Percentiles rank a stretch among this genome's conserved stretches.
These are phyloP conservation scores for Rubus parviflorus DNA, from an alignment of 306 rosid genomes.

Conservation along the genomic window DNA sequence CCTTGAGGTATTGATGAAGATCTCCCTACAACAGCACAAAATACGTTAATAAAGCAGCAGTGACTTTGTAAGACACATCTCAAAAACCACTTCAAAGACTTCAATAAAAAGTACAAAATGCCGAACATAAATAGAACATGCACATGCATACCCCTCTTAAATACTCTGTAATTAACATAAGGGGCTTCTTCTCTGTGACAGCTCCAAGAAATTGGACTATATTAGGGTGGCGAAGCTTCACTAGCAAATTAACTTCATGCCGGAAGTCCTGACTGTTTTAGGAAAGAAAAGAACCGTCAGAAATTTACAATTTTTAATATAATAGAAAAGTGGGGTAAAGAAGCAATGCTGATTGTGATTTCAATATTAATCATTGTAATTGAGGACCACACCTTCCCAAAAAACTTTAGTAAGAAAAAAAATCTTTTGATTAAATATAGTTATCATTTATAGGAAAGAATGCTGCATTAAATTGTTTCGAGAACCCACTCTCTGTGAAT, in stretches of 20 bases:
- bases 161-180: slow-evolving; percentile 92
- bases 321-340: slow-evolving; percentile 5
- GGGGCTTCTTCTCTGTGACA: slow-evolving; percentile 93
- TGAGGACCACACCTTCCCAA: neutral
- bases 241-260: slow-evolving; percentile 92
- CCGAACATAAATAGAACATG: slow-evolving; percentile 14
- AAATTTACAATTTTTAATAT: neutral
- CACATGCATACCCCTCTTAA: slow-evolving; percentile 77
- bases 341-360: slow-evolving; percentile 9
- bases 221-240: slow-evolving; percentile 99
- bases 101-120: slow-evolving; percentile 7
- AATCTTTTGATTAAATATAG: no score
- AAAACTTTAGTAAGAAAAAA: neutral
- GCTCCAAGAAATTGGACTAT: slow-evolving; percentile 99
- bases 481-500: neutral
- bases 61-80: slow-evolving; percentile 26
- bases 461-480: neutral
- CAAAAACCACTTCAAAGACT: slow-evolving; percentile 12
- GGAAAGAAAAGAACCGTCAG: slow-evolving; percentile 21
- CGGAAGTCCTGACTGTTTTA: slow-evolving; percentile 86
- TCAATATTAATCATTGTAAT: neutral
- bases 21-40: slow-evolving; percentile 65
- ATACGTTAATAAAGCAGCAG: slow-evolving; percentile 20
- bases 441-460: slow-evolving; percentile 5
- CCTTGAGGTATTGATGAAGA: slow-evolving; percentile 92